These are phyloP conservation scores for Pyrus hybrid DNA, from an alignment of 331 rosid species.

Conservation along the genomic window DNA sequence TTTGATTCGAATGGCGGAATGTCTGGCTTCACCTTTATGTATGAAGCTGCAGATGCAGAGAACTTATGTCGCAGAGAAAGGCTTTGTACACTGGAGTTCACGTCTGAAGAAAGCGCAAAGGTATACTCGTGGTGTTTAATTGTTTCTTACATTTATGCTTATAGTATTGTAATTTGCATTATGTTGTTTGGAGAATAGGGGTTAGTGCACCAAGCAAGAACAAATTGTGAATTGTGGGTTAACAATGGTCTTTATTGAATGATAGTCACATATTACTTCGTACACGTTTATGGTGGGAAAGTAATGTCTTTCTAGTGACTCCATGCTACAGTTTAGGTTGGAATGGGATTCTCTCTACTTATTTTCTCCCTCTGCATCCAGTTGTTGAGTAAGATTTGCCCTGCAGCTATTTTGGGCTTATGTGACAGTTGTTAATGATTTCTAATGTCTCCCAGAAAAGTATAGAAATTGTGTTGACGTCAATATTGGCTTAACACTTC, in stretches of 20 bases:
- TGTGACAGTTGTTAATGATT: neutral
- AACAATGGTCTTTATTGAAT: neutral
- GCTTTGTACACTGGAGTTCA: conserved; percentile 10
- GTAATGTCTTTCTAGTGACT: neutral
- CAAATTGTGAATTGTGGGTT: neutral
- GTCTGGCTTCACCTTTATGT: conserved; percentile 46
- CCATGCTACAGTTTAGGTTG: neutral
- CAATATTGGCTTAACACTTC: neutral
- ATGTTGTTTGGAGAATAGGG: neutral
- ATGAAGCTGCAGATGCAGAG: conserved; percentile 38
- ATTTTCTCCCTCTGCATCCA: neutral
- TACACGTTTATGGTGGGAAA: neutral
- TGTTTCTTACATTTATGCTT: neutral
- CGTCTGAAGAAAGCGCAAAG: conserved; percentile 29
- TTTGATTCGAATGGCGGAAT: conserved; percentile 51
- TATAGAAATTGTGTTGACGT: neutral
- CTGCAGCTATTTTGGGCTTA: neutral
- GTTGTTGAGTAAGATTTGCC: neutral
- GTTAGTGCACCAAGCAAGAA: neutral
- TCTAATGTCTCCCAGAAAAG: neutral
- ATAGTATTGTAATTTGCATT: neutral
- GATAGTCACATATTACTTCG: neutral
- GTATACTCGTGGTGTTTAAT: conserved; percentile 12
- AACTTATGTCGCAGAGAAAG: conserved; percentile 14
- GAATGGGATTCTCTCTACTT: neutral